Base-by-base conservation (phyloP, 2,329 filamentous ascomycete genomes). In the Penicillium olsonii region DNA sequence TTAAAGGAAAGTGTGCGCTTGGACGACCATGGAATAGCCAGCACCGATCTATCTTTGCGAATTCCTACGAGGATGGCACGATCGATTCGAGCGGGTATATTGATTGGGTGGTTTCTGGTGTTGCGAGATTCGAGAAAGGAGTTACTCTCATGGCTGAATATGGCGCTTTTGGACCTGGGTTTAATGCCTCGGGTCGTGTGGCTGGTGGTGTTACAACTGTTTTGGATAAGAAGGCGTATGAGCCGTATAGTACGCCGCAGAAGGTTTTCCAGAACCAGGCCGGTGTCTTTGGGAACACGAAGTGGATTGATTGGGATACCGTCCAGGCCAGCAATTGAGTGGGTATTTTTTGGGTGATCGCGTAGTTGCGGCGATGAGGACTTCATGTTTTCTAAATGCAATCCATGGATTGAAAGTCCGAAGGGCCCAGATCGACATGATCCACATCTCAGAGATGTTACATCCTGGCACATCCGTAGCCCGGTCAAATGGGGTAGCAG, bases 11-110 rank as follows among this genome's bases (percentile, higher is more conserved):
- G 55, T 86, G 83, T 60, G 72, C 82, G 0, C 74, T 86, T 0
- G 84, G 84, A 1, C 68, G 84, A n/a, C 83, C 83, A 0, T 86
- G 84, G 78, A 86, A 87, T 59, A 71, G 76, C 0, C 67, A 73
- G 37, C 81, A 84, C 53, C 75, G 79, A 17, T 81, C 78, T 27
- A 73, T 86, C 52, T 85, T 84, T 54, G 77, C 79, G 45, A 66
- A 77, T 10, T 76, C 71, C 1, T 81, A 79, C 54, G 69, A 85
- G 5, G 82, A 85, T 59, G 72, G 72, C 5, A 80, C 76, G 38
- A 78, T 85, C 20, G 55, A 69, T 31, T 70, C 78, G 0, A 72
- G 68, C 1, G 83, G 83, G 2, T 86, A 85, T 59, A 81, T 80
- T 31, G 59, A 72, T 10, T 84, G 82, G 82, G 60, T 69, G 12